Evolutionary conservation across 2,329 filamentous ascomycete species (phyloP).

Genomic region (Alternaria novae-zelandiae): DNA sequence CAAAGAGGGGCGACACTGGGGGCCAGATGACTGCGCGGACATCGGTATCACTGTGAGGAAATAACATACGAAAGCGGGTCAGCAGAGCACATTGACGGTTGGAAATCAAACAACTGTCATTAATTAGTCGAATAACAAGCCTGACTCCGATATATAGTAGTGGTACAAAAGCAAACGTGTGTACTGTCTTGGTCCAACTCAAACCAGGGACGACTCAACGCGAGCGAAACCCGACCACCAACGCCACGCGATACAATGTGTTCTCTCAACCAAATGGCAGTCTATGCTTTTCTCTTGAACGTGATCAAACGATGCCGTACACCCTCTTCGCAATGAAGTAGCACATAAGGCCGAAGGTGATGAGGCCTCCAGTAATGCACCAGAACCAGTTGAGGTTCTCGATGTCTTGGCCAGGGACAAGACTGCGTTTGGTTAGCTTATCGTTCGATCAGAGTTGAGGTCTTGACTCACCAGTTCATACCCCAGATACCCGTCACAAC

Average conservation of each 20-base stretch:
- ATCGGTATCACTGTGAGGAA: neutral
- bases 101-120: neutral
- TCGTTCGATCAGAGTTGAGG: neutral
- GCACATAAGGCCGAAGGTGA: conserved; percentile 80
- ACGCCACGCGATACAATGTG: conserved; percentile 3
- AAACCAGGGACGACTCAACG: neutral
- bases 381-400: conserved; percentile 67
- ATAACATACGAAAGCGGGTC: neutral
- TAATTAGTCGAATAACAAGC: neutral
- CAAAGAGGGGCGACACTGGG: neutral
- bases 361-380: conserved; percentile 71
- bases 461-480: conserved; percentile 71
- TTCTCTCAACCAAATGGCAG: neutral
- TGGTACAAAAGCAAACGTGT: neutral
- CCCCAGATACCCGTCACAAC: conserved; percentile 98
- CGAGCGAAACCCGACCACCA: neutral
- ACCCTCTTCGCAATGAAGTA: conserved; percentile 81
- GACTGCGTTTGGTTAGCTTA: conserved; percentile 43
- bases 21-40: neutral
- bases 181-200: neutral
- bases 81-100: neutral
- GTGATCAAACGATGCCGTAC: conserved; percentile 42
- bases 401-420: conserved; percentile 88
- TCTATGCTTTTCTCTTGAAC: neutral
- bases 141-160: neutral